Conservation (phyloP, 1,139 yeast genomes). For the Diutina siamensis region DNA sequence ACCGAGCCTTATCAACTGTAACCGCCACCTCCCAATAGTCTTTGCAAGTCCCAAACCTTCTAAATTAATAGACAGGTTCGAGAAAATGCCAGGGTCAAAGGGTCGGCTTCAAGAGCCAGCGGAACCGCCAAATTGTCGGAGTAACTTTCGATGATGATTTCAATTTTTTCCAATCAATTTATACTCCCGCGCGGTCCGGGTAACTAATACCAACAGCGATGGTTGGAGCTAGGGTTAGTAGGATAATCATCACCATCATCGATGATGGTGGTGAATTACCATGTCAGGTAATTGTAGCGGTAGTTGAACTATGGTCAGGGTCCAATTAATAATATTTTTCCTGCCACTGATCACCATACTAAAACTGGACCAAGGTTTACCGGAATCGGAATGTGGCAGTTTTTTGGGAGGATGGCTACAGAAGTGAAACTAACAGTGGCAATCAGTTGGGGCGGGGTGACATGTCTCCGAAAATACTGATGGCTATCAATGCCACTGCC, state of each 20-base stretch:
- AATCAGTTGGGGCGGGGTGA: not conserved
- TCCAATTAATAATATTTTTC: not conserved
- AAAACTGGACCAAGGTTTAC: not conserved
- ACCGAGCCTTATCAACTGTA: slow-evolving; percentile 26
- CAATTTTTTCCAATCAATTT: not conserved
- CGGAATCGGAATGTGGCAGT: not conserved
- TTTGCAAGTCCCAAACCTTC: not conserved
- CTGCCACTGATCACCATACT: not conserved
- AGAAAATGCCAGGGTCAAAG: not conserved
- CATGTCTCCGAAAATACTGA: not conserved
- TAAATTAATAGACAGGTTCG: slow-evolving; percentile 4
- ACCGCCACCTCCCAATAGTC: not conserved
- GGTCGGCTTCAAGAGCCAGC: not conserved
- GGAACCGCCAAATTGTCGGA: slow-evolving; percentile 3
- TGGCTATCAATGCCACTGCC: not conserved
- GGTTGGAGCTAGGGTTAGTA: not conserved
- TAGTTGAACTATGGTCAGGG: not conserved
- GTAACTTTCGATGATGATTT: not conserved
- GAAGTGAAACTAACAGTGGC: not conserved
- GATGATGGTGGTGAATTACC: too few species aligned
- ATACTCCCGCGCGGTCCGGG: not conserved
- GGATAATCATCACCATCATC: too few species aligned
- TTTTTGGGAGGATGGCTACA: not conserved
- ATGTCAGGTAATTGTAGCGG: too few species aligned
- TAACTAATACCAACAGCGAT: not conserved